Evolutionary conservation across 2,329 filamentous ascomycete genomes (phyloP).

Genomic region (Pseudogymnoascus sp.): DNA sequence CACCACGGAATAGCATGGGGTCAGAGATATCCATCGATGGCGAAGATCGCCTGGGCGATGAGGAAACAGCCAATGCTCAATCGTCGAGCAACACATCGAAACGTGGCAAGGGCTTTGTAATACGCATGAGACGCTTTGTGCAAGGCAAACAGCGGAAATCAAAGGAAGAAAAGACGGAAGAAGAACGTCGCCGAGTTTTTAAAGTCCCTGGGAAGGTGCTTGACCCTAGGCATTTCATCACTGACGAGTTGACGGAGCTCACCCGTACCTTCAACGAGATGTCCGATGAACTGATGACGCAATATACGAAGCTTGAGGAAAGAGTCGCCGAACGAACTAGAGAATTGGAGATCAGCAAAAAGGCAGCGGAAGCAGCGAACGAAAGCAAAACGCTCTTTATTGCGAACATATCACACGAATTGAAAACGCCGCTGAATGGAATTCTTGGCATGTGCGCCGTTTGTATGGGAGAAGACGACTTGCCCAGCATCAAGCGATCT

Average conservation of each 20-base stretch:
- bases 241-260: slow-evolving; percentile 78
- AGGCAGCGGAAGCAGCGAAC: slow-evolving; percentile 87
- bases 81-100: slow-evolving; percentile 27
- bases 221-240: slow-evolving; percentile 64
- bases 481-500: slow-evolving; percentile 69
- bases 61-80: slow-evolving; percentile 19
- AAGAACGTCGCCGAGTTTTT: slow-evolving; percentile 43
- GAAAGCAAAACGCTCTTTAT: slow-evolving; percentile 97
- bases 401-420: slow-evolving; percentile 79
- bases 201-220: slow-evolving; percentile 79
- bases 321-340: slow-evolving; percentile 75
- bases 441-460: slow-evolving; percentile 92
- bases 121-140: slow-evolving; percentile 23
- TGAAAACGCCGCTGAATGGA: slow-evolving; percentile 92
- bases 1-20: slow-evolving; percentile 23
- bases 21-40: slow-evolving; percentile 22
- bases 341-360: slow-evolving; percentile 82
- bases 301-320: slow-evolving; percentile 77
- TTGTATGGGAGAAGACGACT: slow-evolving; percentile 84
- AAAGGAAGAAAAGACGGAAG: slow-evolving; percentile 35
- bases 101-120: slow-evolving; percentile 22
- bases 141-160: slow-evolving; percentile 19
- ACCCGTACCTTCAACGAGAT: slow-evolving; percentile 87
- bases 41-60: slow-evolving; percentile 19
- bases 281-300: slow-evolving; percentile 81